phyloP scores from a whole-genome alignment of 352 stramenopile genomes.

The Phytophthora citricola region DNA sequence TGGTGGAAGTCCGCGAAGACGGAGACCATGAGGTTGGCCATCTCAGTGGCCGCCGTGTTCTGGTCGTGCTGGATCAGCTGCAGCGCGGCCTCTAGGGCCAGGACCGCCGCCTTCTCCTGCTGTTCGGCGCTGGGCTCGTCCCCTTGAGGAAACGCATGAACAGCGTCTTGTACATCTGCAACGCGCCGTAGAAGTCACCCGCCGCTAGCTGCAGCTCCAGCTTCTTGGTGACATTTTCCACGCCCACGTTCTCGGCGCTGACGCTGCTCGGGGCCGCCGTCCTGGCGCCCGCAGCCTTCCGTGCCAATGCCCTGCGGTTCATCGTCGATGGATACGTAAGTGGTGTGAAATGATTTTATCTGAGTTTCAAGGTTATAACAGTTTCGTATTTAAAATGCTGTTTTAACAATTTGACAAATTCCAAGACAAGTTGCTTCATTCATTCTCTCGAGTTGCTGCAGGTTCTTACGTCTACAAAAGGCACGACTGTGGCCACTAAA shows the following conservation, averaged over 20 bases:
- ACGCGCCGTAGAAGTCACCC: constrained; percentile 87
- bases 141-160: constrained; percentile 88
- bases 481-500: too few relatives aligned
- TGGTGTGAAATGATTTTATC: too few relatives aligned
- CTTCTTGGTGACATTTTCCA: constrained; percentile 84
- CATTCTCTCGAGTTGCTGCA: too few relatives aligned
- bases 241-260: constrained; percentile 50
- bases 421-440: too few relatives aligned
- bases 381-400: too few relatives aligned
- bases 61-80: constrained; percentile 77
- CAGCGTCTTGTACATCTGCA: constrained; percentile 93
- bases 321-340: constrained; percentile 36
- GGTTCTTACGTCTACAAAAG: too few relatives aligned
- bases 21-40: constrained; percentile 79
- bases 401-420: too few relatives aligned
- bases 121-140: constrained; percentile 56
- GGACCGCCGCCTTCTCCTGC: constrained; percentile 67
- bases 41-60: constrained; percentile 80
- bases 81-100: constrained; percentile 73
- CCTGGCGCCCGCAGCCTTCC: constrained; percentile 66
- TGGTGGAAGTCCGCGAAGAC: constrained; percentile 78
- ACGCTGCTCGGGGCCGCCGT: constrained; percentile 17
- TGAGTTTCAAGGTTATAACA: too few relatives aligned
- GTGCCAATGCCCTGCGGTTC: constrained; percentile 78
- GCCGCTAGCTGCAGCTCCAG: constrained; percentile 72